Percentiles rank a stretch among this genome's conserved stretches.
phyloP scores from a whole-genome alignment of 2,329 filamentous ascomycete genomes.

The Phaeoacremonium minimum region DNA sequence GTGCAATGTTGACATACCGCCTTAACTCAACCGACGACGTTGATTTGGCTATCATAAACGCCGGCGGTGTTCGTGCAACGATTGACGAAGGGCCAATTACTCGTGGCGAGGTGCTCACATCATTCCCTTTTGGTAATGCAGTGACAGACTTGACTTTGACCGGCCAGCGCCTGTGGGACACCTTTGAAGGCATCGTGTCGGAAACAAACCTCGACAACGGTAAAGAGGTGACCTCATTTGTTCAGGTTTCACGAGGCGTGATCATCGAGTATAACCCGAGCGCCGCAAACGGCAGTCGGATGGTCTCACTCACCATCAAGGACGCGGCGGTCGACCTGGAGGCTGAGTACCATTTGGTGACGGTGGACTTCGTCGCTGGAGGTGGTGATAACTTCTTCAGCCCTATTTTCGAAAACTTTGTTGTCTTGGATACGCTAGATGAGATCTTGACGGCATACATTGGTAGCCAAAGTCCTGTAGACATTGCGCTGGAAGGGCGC shows the following conservation, averaged over 20 bases:
- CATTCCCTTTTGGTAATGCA: slow-evolving; percentile 63
- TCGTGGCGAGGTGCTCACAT: slow-evolving; percentile 57
- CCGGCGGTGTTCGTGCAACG: slow-evolving; percentile 58
- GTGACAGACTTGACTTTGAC: slow-evolving; percentile 52
- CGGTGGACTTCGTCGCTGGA: slow-evolving; percentile 57
- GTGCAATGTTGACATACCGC: too few relatives aligned
- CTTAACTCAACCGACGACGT: too few relatives aligned
- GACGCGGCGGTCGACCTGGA: slow-evolving; percentile 40
- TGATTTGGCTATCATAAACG: slow-evolving; percentile 59
- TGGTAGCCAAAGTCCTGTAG: slow-evolving; percentile 26
- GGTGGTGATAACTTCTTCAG: slow-evolving; percentile 58
- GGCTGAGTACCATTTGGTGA: slow-evolving; percentile 51
- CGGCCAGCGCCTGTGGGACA: slow-evolving; percentile 50
- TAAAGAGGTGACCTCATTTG: slow-evolving; percentile 49
- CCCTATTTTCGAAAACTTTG: slow-evolving; percentile 24
- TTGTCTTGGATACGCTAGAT: slow-evolving; percentile 43
- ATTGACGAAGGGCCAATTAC: slow-evolving; percentile 60
- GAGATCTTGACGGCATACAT: slow-evolving; percentile 42
- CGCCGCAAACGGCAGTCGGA: slow-evolving; percentile 40
- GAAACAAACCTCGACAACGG: slow-evolving; percentile 50
- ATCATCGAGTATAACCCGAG: slow-evolving; percentile 53
- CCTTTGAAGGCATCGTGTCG: slow-evolving; percentile 56
- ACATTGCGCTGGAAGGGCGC: slow-evolving; percentile 33
- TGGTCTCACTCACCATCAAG: slow-evolving; percentile 48
- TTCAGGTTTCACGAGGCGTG: slow-evolving; percentile 56